These are phyloP conservation scores for Hyphopichia fennica DNA, from an alignment of 1,139 yeast genomes.

Conservation along the genomic window DNA sequence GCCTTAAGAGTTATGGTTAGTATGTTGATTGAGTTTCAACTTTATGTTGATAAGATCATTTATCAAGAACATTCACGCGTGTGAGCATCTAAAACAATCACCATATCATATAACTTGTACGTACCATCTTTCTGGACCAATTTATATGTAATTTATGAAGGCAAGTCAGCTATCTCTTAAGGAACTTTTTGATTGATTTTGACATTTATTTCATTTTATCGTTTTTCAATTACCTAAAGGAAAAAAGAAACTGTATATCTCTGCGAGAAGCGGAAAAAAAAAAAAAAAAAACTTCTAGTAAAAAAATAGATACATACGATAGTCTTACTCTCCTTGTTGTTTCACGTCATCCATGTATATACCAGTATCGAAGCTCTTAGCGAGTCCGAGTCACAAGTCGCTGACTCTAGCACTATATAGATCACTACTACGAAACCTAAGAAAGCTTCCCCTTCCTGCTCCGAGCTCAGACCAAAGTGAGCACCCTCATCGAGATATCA, in stretches of 20 bases:
- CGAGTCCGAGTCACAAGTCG: not conserved
- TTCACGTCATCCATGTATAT: constrained; percentile 4
- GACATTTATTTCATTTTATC: too few relatives aligned
- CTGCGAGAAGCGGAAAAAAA: not conserved
- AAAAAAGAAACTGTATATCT: not conserved
- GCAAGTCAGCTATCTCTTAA: too few relatives aligned
- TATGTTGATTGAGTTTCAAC: too few relatives aligned
- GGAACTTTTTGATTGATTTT: too few relatives aligned
- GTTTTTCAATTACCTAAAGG: too few relatives aligned
- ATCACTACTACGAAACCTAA: constrained; percentile 17
- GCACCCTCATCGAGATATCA: constrained; percentile 1
- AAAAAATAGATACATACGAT: not conserved
- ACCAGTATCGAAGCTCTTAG: constrained; percentile 1
- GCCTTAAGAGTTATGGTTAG: too few relatives aligned
- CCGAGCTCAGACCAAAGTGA: not conserved
- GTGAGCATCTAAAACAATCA: too few relatives aligned
- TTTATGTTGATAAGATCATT: too few relatives aligned
- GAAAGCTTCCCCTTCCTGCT: not conserved
- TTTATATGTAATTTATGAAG: too few relatives aligned
- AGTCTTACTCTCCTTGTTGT: not conserved
- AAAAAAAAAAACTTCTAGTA: not conserved
- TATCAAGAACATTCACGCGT: too few relatives aligned
- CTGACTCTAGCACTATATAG: constrained; percentile 17
- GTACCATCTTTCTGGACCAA: too few relatives aligned
- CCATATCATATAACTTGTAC: too few relatives aligned